A percentile compares a stretch with the other conserved stretches of the same genome.
Evolutionary conservation across 2,329 filamentous ascomycete species (phyloP).

Genomic region (Pyrenochaeta sp.): DNA sequence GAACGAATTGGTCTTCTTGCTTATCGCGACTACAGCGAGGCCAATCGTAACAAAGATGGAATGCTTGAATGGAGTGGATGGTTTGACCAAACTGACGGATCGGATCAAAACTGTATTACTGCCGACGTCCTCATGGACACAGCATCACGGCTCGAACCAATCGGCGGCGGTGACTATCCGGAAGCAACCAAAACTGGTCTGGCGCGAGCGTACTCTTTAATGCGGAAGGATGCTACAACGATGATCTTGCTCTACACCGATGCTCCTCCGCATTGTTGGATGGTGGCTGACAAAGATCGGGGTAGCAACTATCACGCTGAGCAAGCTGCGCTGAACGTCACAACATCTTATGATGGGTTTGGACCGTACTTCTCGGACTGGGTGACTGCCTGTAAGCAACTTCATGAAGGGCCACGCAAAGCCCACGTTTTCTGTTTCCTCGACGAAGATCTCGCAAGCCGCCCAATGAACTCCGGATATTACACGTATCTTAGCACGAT

Average conservation of each 20-base stretch:
- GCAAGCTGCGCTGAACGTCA: slow-evolving; percentile 33
- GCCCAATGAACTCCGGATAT: slow-evolving; percentile 31
- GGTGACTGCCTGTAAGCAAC: slow-evolving; percentile 47
- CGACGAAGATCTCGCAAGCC: slow-evolving; percentile 13
- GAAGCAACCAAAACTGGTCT: slow-evolving; percentile 61
- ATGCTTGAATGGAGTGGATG: slow-evolving; percentile 61
- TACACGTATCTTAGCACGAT: slow-evolving; percentile 54
- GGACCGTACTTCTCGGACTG: slow-evolving; percentile 55
- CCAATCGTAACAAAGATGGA: slow-evolving; percentile 10
- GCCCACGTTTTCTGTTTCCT: slow-evolving; percentile 57
- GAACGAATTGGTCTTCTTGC: slow-evolving; percentile 59
- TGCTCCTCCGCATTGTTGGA: slow-evolving; percentile 55
- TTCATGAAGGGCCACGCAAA: slow-evolving; percentile 48
- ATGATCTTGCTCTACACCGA: slow-evolving; percentile 60
- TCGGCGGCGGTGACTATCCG: slow-evolving; percentile 53
- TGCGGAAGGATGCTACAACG: slow-evolving; percentile 58
- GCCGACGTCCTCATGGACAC: slow-evolving; percentile 17
- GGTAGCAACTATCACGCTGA: slow-evolving; percentile 36
- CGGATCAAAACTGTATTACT: slow-evolving; percentile 1
- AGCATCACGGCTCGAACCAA: slow-evolving; percentile 36
- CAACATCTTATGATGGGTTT: slow-evolving; percentile 39
- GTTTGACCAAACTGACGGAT: slow-evolving; percentile 37
- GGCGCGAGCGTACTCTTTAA: slow-evolving; percentile 55
- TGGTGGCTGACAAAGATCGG: slow-evolving; percentile 28
- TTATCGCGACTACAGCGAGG: slow-evolving; percentile 58